Evolutionary conservation across 2,329 filamentous ascomycete species (phyloP).

Genomic region (Hypoxylon sp.): DNA sequence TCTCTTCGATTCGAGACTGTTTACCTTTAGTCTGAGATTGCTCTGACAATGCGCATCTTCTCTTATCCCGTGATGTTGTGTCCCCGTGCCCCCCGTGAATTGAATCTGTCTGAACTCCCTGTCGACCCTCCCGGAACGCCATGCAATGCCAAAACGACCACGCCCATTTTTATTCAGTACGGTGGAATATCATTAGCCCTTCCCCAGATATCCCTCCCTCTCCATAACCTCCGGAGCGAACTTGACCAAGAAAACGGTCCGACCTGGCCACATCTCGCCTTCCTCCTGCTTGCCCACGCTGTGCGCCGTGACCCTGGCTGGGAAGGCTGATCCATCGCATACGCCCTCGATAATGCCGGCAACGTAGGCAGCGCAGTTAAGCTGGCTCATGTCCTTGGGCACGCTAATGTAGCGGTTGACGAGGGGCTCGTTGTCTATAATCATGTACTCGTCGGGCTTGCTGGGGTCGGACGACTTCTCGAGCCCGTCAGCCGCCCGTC

Average conservation of each 20-base stretch:
- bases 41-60: conserved; percentile 4
- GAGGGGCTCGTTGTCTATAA: conserved; percentile 96
- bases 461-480: conserved; percentile 87
- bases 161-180: conserved; percentile 20
- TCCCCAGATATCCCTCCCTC: conserved; percentile 85
- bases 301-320: conserved; percentile 91
- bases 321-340: conserved; percentile 92
- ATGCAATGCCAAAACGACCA: conserved; percentile 43
- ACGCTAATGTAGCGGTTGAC: conserved; percentile 96
- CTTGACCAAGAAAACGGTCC: conserved; percentile 95
- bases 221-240: conserved; percentile 94
- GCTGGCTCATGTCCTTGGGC: conserved; percentile 93
- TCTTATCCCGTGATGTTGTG: conserved; percentile 22
- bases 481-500: conserved; percentile 89
- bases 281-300: conserved; percentile 71
- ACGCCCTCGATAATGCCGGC: conserved; percentile 96
- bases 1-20: conserved; percentile 5
- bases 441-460: conserved; percentile 97
- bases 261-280: conserved; percentile 91
- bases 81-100: background rate
- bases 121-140: conserved; percentile 42
- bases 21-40: conserved; percentile 12
- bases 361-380: conserved; percentile 96
- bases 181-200: conserved; percentile 58
- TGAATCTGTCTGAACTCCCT: conserved; percentile 34